A percentile compares a stretch with the other conserved stretches of the same genome.
phyloP scores from a whole-genome alignment of 202 grass and related monocot genomes.

The Carex sylvatica region DNA sequence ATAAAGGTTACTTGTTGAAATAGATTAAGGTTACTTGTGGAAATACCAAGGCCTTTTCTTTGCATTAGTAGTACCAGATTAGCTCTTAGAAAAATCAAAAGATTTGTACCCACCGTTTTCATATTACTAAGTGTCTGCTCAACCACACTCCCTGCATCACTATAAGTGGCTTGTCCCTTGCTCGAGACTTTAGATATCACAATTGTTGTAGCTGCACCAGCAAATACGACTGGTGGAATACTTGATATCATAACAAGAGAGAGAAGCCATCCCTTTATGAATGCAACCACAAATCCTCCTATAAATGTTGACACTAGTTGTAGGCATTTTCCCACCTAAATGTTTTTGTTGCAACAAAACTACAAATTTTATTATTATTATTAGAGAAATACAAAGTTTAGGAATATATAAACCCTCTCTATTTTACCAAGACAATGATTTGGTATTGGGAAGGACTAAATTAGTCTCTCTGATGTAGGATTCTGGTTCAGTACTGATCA shows the following conservation, averaged over 20 bases:
- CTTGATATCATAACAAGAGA: constrained; percentile 40
- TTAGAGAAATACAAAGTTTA: not conserved
- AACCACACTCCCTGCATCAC: constrained; percentile 48
- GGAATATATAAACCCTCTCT: not conserved
- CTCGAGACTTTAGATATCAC: constrained; percentile 41
- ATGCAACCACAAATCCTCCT: constrained; percentile 46
- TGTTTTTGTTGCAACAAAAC: not conserved
- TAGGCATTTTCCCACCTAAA: constrained; percentile 45
- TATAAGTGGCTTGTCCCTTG: constrained; percentile 40
- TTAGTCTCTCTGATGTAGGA: not conserved
- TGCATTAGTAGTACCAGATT: not conserved
- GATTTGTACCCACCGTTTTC: constrained; percentile 31
- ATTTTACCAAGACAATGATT: not conserved
- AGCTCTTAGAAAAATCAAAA: not conserved
- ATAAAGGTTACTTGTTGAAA: no score
- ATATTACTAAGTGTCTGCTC: constrained; percentile 59
- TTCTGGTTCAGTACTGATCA: not conserved
- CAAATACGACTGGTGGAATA: constrained; percentile 42
- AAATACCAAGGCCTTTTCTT: not conserved
- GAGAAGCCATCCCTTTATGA: constrained; percentile 49
- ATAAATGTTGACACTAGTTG: constrained; percentile 45
- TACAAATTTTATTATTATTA: not conserved
- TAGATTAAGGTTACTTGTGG: not conserved
- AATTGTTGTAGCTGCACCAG: constrained; percentile 32
- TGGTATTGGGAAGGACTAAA: not conserved